Conservation (phyloP, 1,284 basidiomycete genomes). For the Heterobasidion annosum region DNA sequence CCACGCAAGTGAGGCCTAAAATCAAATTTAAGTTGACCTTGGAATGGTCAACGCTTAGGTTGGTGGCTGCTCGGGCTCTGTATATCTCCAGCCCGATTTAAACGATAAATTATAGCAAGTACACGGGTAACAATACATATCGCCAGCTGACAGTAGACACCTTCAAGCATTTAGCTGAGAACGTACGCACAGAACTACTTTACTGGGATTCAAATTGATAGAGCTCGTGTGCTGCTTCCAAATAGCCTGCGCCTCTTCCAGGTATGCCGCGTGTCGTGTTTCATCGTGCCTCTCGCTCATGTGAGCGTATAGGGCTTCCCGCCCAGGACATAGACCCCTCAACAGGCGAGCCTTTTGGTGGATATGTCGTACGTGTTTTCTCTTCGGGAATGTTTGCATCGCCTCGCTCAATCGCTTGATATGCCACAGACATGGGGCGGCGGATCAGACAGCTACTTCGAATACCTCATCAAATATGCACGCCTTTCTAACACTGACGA, state of each 20-base stretch:
- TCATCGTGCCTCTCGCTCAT: neutral
- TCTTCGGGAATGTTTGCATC: neutral
- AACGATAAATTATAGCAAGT: slow-evolving; percentile 24
- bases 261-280: neutral
- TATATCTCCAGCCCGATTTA: neutral
- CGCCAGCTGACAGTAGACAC: slow-evolving; percentile 18
- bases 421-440: slow-evolving; percentile 52
- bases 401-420: neutral
- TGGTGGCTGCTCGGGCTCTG: neutral
- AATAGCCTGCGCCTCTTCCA: slow-evolving; percentile 8
- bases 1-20: neutral
- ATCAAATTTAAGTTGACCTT: neutral
- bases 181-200: neutral
- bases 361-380: slow-evolving; percentile 5
- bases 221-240: neutral
- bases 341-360: neutral
- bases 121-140: slow-evolving; percentile 53
- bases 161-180: neutral
- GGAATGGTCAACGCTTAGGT: neutral
- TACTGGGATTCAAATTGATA: neutral
- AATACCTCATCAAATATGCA: slow-evolving; percentile 70
- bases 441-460: slow-evolving; percentile 64
- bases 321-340: slow-evolving; percentile 6
- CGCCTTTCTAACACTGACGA: slow-evolving; percentile 57
- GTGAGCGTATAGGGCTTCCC: slow-evolving; percentile 1